Conservation (phyloP, 148 eudicot genomes). For the Rhododendron mucronatum region DNA sequence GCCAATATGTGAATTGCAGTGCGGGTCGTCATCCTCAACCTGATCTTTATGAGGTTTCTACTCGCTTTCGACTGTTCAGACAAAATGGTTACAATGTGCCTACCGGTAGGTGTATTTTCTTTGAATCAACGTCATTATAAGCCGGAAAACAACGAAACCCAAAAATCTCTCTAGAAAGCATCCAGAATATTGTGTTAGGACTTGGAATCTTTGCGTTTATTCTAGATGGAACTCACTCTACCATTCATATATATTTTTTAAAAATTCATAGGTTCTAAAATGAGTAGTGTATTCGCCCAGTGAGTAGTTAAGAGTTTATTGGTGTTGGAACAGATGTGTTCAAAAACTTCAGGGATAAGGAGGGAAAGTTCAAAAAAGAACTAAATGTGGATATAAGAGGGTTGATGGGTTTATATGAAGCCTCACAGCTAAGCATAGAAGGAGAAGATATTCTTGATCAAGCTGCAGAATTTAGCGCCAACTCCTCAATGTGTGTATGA, state of each 20-base stretch:
- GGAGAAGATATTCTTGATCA: not conserved
- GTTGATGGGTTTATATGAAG: not conserved
- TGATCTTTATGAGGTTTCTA: slow-evolving; percentile 33
- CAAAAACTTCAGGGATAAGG: not conserved
- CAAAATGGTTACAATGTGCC: slow-evolving; percentile 40
- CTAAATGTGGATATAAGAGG: not conserved
- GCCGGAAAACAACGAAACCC: not conserved
- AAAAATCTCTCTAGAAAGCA: not conserved
- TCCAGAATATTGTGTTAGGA: not conserved
- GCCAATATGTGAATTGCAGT: not conserved
- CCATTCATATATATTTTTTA: not conserved
- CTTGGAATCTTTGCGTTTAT: not conserved
- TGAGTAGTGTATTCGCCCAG: not conserved
- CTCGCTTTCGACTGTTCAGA: slow-evolving; percentile 44
- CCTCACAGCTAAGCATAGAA: not conserved
- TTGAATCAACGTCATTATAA: not conserved
- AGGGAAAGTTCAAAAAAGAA: not conserved
- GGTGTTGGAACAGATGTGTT: not conserved
- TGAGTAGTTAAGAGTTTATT: not conserved
- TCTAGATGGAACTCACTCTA: not conserved
- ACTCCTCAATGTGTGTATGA: not conserved
- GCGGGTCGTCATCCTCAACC: not conserved
- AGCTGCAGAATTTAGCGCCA: not conserved
- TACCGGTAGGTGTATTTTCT: slow-evolving; percentile 24
- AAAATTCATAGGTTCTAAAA: too few relatives aligned